Evolutionary conservation across 768 basidiomycete genomes (phyloP).

Genomic region (Tulasnella sp.): DNA sequence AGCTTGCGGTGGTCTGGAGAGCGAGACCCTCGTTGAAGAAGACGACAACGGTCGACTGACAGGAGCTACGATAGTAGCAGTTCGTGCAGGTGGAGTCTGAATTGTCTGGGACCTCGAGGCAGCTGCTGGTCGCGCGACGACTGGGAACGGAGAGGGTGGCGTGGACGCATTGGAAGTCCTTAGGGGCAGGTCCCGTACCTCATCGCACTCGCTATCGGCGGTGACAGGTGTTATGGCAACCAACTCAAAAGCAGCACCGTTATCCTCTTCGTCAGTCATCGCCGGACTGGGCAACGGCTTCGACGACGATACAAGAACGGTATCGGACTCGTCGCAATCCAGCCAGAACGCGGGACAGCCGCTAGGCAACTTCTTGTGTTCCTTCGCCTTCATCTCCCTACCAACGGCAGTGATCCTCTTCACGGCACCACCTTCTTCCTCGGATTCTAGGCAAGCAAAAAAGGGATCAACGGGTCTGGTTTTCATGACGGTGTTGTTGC

Average conservation of each 20-base stretch:
- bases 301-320: not conserved
- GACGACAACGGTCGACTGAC: not conserved
- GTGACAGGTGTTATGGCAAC: not conserved
- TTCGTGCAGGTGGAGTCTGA: not conserved
- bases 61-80: not conserved
- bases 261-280: conserved; percentile 7
- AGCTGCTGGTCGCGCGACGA: not conserved
- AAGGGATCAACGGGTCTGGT: conserved; percentile 1
- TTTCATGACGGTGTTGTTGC: not conserved
- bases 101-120: not conserved
- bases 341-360: conserved; percentile 15
- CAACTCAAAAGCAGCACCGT: not conserved
- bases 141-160: not conserved
- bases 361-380: conserved; percentile 14
- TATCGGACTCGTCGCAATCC: conserved; percentile 8
- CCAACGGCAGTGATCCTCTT: not conserved
- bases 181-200: not conserved
- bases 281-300: conserved; percentile 4
- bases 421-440: not conserved
- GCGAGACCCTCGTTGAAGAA: not conserved
- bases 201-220: not conserved
- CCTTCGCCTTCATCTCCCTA: not conserved
- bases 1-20: not conserved
- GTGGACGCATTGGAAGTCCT: not conserved
- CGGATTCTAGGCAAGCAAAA: conserved; percentile 11